phyloP scores from a whole-genome alignment of 495 filamentous ascomycete genomes.

The Neurospora sp. region DNA sequence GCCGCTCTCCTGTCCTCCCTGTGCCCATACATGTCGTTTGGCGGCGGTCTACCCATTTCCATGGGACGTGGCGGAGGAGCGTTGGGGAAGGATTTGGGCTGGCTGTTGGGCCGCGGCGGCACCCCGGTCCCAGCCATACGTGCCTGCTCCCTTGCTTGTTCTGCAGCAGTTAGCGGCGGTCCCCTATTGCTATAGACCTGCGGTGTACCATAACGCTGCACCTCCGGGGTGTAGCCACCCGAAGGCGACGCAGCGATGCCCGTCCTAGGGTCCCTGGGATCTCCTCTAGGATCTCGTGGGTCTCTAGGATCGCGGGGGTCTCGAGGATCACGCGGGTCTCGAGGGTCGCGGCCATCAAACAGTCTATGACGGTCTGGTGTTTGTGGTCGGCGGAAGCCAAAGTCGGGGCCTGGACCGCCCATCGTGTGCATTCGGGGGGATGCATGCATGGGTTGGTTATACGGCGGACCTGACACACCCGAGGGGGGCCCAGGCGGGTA shows the following conservation, averaged over 20 bases:
- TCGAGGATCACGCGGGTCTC: neutral
- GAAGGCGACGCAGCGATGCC: constrained; percentile 37
- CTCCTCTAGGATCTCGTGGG: neutral
- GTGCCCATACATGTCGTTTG: constrained; percentile 31
- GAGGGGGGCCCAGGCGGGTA: constrained; percentile 47
- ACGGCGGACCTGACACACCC: constrained; percentile 34
- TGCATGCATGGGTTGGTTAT: constrained; percentile 37
- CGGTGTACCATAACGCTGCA: constrained; percentile 45
- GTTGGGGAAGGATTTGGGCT: constrained; percentile 37
- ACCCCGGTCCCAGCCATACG: constrained; percentile 29
- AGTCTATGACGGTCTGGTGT: constrained; percentile 57
- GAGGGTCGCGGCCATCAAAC: constrained; percentile 29
- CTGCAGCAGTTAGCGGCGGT: constrained; percentile 28
- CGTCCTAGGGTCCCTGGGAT: constrained; percentile 28
- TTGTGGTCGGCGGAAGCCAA: constrained; percentile 58
- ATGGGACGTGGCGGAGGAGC: constrained; percentile 29
- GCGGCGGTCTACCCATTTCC: constrained; percentile 29
- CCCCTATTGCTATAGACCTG: constrained; percentile 35
- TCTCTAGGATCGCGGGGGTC: neutral
- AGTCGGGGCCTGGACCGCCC: constrained; percentile 32
- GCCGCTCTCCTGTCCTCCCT: constrained; percentile 27
- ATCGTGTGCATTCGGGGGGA: constrained; percentile 39
- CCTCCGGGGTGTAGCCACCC: constrained; percentile 41
- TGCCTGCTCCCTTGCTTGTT: constrained; percentile 32
- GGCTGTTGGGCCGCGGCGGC: constrained; percentile 40